Conservation (phyloP, 495 filamentous ascomycete genomes). For the Aspergillus ostianus region DNA sequence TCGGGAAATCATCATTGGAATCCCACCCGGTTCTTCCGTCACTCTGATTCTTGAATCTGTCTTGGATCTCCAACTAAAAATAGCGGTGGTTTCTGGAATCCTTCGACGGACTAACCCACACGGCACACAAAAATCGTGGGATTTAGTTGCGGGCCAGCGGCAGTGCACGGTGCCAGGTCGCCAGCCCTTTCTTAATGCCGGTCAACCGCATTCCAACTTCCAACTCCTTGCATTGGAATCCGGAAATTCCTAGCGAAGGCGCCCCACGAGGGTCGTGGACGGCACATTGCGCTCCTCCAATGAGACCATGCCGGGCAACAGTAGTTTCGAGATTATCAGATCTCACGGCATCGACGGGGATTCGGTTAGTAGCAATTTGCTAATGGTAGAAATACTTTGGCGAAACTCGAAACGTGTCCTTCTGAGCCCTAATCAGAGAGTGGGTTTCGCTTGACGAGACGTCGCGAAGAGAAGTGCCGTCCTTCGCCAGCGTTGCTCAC, state of each 20-base stretch:
- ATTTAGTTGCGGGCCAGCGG: conserved; percentile 5
- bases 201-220: conserved; percentile 2
- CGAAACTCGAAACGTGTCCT: conserved; percentile 1
- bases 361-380: background rate
- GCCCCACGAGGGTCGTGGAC: conserved; percentile 7
- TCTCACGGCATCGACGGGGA: background rate
- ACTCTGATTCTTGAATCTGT: conserved; percentile 5
- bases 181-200: background rate
- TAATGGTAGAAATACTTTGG: background rate
- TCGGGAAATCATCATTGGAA: conserved; percentile 11
- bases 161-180: conserved; percentile 6
- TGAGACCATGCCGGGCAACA: background rate
- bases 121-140: conserved; percentile 8
- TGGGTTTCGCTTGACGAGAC: background rate
- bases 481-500: background rate
- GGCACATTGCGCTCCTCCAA: background rate
- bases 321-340: conserved; percentile 6
- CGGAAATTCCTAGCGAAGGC: background rate
- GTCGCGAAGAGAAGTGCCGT: background rate
- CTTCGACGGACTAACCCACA: conserved; percentile 21
- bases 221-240: background rate
- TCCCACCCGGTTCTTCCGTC: conserved; percentile 13
- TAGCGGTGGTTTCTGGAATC: conserved; percentile 24
- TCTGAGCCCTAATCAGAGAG: background rate
- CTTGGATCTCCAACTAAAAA: conserved; percentile 11